phyloP scores from a whole-genome alignment of 2,329 filamentous ascomycete genomes.

The Cladophialophora carrionii region DNA sequence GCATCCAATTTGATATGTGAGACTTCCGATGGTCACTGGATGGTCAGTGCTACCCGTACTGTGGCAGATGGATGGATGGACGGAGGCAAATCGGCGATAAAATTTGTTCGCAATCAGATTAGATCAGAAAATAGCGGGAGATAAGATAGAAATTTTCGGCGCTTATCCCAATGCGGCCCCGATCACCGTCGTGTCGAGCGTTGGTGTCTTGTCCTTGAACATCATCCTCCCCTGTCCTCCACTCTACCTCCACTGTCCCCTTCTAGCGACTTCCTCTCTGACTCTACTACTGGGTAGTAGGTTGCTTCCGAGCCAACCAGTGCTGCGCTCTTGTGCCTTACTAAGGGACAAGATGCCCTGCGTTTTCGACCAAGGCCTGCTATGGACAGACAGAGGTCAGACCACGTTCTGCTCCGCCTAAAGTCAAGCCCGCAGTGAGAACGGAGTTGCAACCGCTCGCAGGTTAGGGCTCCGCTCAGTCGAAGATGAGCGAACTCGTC shows the following conservation, averaged over 20 bases:
- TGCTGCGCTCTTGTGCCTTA: not conserved
- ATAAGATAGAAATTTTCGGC: constrained; percentile 18
- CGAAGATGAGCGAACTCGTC: not conserved
- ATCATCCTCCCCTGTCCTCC: not conserved
- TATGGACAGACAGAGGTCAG: not conserved
- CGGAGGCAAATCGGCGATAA: not conserved
- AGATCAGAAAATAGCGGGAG: not conserved
- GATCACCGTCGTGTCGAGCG: constrained; percentile 9
- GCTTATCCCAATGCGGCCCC: not conserved
- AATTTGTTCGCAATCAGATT: constrained; percentile 6
- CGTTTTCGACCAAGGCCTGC: not conserved
- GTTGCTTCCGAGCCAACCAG: not conserved
- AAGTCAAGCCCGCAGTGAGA: not conserved
- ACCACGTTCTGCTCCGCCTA: not conserved
- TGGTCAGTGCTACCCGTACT: not conserved
- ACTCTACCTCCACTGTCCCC: not conserved
- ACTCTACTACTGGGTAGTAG: not conserved
- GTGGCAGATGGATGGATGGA: not conserved
- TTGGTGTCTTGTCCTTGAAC: constrained; percentile 12
- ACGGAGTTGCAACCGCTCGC: not conserved
- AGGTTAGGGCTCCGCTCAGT: not conserved
- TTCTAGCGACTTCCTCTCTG: not conserved
- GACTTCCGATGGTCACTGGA: not conserved
- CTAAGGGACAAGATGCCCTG: not conserved
- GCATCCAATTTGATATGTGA: not conserved